Conservation (phyloP, 169 alveolate genomes). For the Babesia gibsoni region DNA sequence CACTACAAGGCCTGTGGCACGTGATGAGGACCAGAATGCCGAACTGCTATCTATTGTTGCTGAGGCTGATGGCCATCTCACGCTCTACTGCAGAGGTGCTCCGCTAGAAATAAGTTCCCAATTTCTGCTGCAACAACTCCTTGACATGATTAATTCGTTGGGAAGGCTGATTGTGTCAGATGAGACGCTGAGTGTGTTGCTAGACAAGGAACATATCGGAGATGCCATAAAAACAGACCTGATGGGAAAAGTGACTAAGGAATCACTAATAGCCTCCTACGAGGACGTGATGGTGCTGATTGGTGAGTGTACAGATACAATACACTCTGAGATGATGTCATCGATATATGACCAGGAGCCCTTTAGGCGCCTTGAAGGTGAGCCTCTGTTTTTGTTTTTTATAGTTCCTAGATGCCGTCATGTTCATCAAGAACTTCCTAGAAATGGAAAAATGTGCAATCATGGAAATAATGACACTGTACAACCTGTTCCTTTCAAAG, state of each 20-base stretch:
- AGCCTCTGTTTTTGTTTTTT: neutral
- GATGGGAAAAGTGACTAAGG: neutral
- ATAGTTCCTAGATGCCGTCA: slow-evolving; percentile 4
- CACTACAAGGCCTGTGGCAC: neutral
- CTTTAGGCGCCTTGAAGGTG: slow-evolving; percentile 49
- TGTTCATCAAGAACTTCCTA: slow-evolving; percentile 29
- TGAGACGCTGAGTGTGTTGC: neutral
- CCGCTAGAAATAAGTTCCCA: slow-evolving; percentile 28
- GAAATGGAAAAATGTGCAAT: slow-evolving; percentile 57
- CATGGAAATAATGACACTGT: slow-evolving; percentile 24
- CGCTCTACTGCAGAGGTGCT: slow-evolving; percentile 44
- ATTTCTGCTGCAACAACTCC: slow-evolving; percentile 33
- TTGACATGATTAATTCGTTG: slow-evolving; percentile 39
- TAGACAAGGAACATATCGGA: neutral
- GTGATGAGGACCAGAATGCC: slow-evolving; percentile 51
- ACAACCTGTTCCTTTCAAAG: neutral
- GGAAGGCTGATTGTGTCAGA: slow-evolving; percentile 45
- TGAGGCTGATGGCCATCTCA: slow-evolving; percentile 9
- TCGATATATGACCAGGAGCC: slow-evolving; percentile 36
- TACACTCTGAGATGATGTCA: slow-evolving; percentile 58
- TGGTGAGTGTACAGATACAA: slow-evolving; percentile 38
- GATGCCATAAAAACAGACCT: neutral
- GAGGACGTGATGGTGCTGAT: slow-evolving; percentile 45
- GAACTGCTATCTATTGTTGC: slow-evolving; percentile 30
- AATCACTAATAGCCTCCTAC: slow-evolving; percentile 32